These are phyloP conservation scores for Leptoxyphium fumago DNA, from an alignment of 2,329 filamentous ascomycete genomes.

Conservation along the genomic window DNA sequence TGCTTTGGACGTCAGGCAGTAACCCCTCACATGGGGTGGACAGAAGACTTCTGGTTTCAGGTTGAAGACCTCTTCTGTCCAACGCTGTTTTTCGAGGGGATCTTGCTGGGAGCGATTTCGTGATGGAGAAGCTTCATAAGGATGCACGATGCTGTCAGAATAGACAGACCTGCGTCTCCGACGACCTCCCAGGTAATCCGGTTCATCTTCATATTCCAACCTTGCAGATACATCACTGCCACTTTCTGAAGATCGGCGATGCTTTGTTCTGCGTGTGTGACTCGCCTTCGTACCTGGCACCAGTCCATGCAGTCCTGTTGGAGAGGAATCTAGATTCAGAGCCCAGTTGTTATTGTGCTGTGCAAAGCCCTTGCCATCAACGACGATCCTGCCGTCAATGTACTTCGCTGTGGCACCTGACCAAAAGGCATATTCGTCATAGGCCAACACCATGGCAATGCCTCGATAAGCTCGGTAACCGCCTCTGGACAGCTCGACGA, in stretches of 20 bases:
- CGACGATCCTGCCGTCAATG: not conserved
- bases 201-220: no score
- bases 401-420: not conserved
- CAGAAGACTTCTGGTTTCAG: conserved; percentile 6
- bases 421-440: not conserved
- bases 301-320: not conserved
- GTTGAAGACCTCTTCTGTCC: conserved; percentile 6
- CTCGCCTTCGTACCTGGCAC: not conserved
- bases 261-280: no score
- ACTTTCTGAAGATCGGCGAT: no score
- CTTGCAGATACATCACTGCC: no score
- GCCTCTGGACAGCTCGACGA: not conserved
- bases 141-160: no score
- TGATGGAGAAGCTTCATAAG: conserved; percentile 2
- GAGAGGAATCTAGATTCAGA: conserved; percentile 1
- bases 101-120: conserved; percentile 3
- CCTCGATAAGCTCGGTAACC: not conserved
- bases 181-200: no score
- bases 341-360: conserved; percentile 1
- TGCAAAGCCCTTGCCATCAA: conserved; percentile 2
- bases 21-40: conserved; percentile 5
- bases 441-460: not conserved
- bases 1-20: conserved; percentile 6
- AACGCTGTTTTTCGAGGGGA: conserved; percentile 3
- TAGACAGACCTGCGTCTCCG: no score